phyloP scores from a whole-genome alignment of 164 flowering plant species.

The Santalum album region DNA sequence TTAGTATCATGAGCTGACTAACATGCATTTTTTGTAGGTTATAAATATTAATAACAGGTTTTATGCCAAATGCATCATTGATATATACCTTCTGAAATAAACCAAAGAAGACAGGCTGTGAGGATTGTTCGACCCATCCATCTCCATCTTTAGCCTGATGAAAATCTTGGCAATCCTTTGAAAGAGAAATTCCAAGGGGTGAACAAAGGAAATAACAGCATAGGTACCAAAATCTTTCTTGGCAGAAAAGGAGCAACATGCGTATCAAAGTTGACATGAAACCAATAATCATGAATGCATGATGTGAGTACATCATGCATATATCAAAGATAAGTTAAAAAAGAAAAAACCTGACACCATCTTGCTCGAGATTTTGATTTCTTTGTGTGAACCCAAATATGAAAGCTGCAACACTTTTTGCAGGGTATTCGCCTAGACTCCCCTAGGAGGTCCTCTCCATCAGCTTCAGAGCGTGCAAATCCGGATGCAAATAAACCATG shows the following conservation, averaged over 20 bases:
- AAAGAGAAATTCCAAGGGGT: conserved; percentile 11
- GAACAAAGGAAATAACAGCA: conserved; percentile 3
- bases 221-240: neutral
- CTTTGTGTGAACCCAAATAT: conserved; percentile 61
- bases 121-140: conserved; percentile 98
- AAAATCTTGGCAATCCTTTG: conserved; percentile 88
- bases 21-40: neutral
- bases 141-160: conserved; percentile 98
- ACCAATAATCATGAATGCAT: conserved; percentile 6
- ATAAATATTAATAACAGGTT: neutral
- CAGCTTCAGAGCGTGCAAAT: conserved; percentile 40
- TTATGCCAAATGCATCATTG: neutral
- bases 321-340: neutral
- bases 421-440: conserved; percentile 83
- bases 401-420: conserved; percentile 74
- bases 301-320: conserved; percentile 1
- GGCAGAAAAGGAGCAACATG: conserved; percentile 2
- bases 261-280: conserved; percentile 2
- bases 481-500: conserved; percentile 54
- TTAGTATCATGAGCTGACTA: neutral
- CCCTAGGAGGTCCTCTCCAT: conserved; percentile 44
- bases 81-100: conserved; percentile 70
- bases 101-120: conserved; percentile 74
- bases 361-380: conserved; percentile 74
- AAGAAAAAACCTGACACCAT: conserved; percentile 90